A percentile compares a stretch with the other conserved stretches of the same genome.
Conservation (phyloP, 768 basidiomycete species). For the Termitomyces sp. region DNA sequence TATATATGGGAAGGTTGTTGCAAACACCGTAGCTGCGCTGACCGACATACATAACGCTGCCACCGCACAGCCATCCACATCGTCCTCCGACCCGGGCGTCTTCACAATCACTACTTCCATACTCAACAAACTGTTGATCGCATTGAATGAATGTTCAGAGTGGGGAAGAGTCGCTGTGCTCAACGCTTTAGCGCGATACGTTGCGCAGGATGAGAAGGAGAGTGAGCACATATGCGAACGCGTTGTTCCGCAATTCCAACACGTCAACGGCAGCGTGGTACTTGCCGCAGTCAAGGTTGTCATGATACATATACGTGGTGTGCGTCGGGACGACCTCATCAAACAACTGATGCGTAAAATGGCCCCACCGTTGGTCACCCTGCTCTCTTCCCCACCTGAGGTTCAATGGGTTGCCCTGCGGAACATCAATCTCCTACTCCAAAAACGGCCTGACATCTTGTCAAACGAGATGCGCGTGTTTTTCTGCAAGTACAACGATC, state of each 20-base stretch:
- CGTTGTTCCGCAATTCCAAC: constrained; percentile 97
- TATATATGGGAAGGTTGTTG: constrained; percentile 72
- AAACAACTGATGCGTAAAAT: constrained; percentile 91
- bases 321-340: constrained; percentile 77
- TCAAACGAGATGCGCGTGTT: constrained; percentile 98
- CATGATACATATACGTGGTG: constrained; percentile 93
- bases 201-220: constrained; percentile 85
- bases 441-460: constrained; percentile 87
- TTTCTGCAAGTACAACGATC: constrained; percentile 99
- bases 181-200: constrained; percentile 81
- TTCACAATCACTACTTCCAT: constrained; percentile 84
- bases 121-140: constrained; percentile 88
- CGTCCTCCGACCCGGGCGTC: constrained; percentile 57
- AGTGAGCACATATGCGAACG: constrained; percentile 99
- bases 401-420: constrained; percentile 98
- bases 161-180: constrained; percentile 97
- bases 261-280: constrained; percentile 93
- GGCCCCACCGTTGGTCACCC: constrained; percentile 94
- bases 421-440: constrained; percentile 94
- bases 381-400: constrained; percentile 94
- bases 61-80: constrained; percentile 49
- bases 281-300: constrained; percentile 97
- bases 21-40: constrained; percentile 91
- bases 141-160: constrained; percentile 96
- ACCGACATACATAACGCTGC: constrained; percentile 86